phyloP scores from a whole-genome alignment of 1,284 basidiomycete genomes.

The Apiotrichum laibachii region DNA sequence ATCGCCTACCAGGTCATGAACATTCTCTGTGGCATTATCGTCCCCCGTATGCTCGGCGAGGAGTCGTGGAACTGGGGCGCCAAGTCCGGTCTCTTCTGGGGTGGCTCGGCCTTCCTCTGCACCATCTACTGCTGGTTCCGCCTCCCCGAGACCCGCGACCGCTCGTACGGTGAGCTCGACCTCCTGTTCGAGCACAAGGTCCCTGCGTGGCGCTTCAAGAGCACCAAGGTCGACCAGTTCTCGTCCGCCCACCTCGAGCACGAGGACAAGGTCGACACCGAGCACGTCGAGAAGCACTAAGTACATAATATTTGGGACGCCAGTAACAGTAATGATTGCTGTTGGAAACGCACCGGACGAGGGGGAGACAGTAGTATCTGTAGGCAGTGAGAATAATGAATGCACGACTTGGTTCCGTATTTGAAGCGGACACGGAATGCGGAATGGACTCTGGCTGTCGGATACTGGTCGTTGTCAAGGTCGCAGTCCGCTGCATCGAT shows the following conservation, averaged over 20 bases:
- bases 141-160: slow-evolving; percentile 37
- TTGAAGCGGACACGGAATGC: too few species aligned
- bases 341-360: too few species aligned
- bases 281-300: not conserved
- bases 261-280: not conserved
- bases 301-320: too few species aligned
- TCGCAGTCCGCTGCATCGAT: too few species aligned
- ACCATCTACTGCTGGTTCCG: slow-evolving; percentile 34
- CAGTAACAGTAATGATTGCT: too few species aligned
- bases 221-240: slow-evolving; percentile 25
- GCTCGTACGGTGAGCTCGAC: slow-evolving; percentile 34
- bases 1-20: slow-evolving; percentile 44
- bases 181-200: slow-evolving; percentile 33
- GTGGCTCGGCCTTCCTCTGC: slow-evolving; percentile 19
- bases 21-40: slow-evolving; percentile 35
- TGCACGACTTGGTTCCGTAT: too few species aligned
- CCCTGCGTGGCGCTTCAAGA: slow-evolving; percentile 34
- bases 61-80: slow-evolving; percentile 26
- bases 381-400: too few species aligned
- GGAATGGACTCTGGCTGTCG: too few species aligned
- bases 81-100: slow-evolving; percentile 35
- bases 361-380: too few species aligned
- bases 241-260: too few species aligned
- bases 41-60: slow-evolving; percentile 11
- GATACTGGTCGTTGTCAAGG: too few species aligned